Percentiles rank a stretch among this genome's conserved stretches.
phyloP scores from a whole-genome alignment of 2,329 filamentous ascomycete species.

The Amauroascus niger region DNA sequence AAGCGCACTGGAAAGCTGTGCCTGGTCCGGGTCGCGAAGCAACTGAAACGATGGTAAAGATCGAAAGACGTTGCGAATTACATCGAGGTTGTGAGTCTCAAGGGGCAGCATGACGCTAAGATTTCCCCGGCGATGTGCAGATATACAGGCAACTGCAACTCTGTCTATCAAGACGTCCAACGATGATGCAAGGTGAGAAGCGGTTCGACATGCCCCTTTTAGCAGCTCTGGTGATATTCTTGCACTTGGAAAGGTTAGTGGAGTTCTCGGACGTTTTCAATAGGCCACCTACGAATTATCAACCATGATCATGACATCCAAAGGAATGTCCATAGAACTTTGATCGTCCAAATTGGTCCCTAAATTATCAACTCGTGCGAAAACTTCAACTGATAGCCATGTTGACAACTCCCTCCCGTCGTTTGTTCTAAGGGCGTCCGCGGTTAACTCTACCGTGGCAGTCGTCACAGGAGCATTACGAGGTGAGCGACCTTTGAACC shows the following conservation, averaged over 20 bases:
- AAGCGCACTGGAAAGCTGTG: constrained; percentile 19
- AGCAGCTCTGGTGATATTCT: constrained; percentile 17
- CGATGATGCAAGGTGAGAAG: constrained; percentile 21
- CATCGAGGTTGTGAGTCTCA: constrained; percentile 20
- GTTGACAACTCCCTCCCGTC: constrained; percentile 16
- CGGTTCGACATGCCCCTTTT: constrained; percentile 20
- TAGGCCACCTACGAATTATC: constrained; percentile 27
- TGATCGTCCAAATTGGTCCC: constrained; percentile 9
- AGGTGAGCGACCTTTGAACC: constrained; percentile 7
- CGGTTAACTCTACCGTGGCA: constrained; percentile 13
- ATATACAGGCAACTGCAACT: constrained; percentile 23
- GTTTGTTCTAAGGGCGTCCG: constrained; percentile 14
- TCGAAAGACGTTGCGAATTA: constrained; percentile 18
- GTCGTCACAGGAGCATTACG: constrained; percentile 13
- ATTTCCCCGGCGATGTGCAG: constrained; percentile 16
- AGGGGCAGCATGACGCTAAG: constrained; percentile 24
- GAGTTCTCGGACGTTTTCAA: constrained; percentile 14
- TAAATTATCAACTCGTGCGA: constrained; percentile 19
- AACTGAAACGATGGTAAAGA: constrained; percentile 18
- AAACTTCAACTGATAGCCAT: constrained; percentile 31
- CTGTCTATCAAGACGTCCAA: constrained; percentile 21
- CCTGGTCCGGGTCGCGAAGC: constrained; percentile 5
- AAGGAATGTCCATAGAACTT: constrained; percentile 20
- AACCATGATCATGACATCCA: constrained; percentile 30
- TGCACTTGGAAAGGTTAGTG: constrained; percentile 7